phyloP scores from a whole-genome alignment of 2,329 filamentous ascomycete species.

The Ophiostoma novo-ulmi region DNA sequence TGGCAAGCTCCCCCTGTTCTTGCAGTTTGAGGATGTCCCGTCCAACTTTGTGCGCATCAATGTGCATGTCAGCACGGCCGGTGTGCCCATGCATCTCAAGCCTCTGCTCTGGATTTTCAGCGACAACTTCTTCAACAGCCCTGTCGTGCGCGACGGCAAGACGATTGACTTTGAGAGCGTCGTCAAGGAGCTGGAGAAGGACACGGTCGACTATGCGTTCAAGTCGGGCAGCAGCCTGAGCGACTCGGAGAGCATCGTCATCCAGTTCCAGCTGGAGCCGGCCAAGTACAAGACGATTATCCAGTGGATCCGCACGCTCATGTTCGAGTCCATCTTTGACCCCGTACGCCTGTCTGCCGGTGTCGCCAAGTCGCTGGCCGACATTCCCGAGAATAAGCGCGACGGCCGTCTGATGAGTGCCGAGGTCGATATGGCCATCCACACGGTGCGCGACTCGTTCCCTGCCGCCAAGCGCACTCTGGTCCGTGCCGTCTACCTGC shows the following conservation, averaged over 20 bases:
- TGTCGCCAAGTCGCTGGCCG: slow-evolving; percentile 77
- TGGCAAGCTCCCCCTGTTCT: slow-evolving; percentile 59
- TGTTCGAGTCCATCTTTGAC: slow-evolving; percentile 88
- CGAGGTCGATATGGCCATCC: slow-evolving; percentile 69
- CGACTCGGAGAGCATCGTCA: slow-evolving; percentile 73
- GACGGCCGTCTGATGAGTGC: slow-evolving; percentile 65
- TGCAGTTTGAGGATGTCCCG: slow-evolving; percentile 94
- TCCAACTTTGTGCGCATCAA: slow-evolving; percentile 88
- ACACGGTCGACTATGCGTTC: slow-evolving; percentile 80
- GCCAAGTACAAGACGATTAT: slow-evolving; percentile 81
- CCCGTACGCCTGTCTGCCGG: slow-evolving; percentile 57
- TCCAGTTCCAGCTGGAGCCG: slow-evolving; percentile 80
- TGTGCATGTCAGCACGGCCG: slow-evolving; percentile 71
- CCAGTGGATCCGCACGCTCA: slow-evolving; percentile 76
- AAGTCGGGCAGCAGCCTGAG: slow-evolving; percentile 63
- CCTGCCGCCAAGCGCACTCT: slow-evolving; percentile 73
- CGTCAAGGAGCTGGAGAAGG: slow-evolving; percentile 82
- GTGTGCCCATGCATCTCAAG: slow-evolving; percentile 74
- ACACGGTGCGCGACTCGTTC: slow-evolving; percentile 71
- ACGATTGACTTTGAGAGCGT: slow-evolving; percentile 84
- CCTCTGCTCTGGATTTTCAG: slow-evolving; percentile 79
- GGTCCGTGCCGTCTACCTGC: slow-evolving; percentile 82
- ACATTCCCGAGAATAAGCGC: slow-evolving; percentile 88
- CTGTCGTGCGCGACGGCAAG: slow-evolving; percentile 70
- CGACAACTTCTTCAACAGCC: slow-evolving; percentile 92